Conservation (phyloP, 164 flowering plant genomes). For the Brasenia schreberi region DNA sequence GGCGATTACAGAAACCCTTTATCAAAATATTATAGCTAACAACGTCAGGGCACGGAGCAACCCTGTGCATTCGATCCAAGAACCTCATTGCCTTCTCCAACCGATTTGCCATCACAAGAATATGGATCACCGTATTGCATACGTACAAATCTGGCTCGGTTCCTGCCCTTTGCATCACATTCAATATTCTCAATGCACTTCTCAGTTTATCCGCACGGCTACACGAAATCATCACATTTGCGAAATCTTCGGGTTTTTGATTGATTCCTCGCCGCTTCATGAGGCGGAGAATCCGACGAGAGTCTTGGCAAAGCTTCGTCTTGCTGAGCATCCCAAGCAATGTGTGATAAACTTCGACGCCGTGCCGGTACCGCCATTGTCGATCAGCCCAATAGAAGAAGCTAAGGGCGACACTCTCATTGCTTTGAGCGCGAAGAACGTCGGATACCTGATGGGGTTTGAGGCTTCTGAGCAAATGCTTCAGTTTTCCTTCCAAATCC, state of each 20-base stretch:
- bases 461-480: conserved; percentile 53
- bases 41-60: conserved; percentile 62
- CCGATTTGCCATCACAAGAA: conserved; percentile 55
- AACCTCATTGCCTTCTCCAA: conserved; percentile 73
- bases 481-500: conserved; percentile 50
- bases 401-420: conserved; percentile 60
- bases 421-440: conserved; percentile 45
- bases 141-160: conserved; percentile 49
- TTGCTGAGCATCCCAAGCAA: conserved; percentile 74
- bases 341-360: conserved; percentile 45
- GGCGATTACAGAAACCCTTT: conserved; percentile 63
- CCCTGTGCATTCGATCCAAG: conserved; percentile 52
- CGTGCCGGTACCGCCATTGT: conserved; percentile 82
- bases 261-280: conserved; percentile 63
- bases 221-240: conserved; percentile 70
- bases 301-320: conserved; percentile 78
- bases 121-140: conserved; percentile 67
- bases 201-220: conserved; percentile 75
- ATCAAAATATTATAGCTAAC: conserved; percentile 76
- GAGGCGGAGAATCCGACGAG: conserved; percentile 51
- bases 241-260: conserved; percentile 45
- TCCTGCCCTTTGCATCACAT: conserved; percentile 72
- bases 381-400: conserved; percentile 91
- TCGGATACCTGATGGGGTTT: conserved; percentile 74
- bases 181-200: conserved; percentile 54